These are phyloP conservation scores for Agrocybe pediades DNA, from an alignment of 768 basidiomycete species.

Conservation along the genomic window DNA sequence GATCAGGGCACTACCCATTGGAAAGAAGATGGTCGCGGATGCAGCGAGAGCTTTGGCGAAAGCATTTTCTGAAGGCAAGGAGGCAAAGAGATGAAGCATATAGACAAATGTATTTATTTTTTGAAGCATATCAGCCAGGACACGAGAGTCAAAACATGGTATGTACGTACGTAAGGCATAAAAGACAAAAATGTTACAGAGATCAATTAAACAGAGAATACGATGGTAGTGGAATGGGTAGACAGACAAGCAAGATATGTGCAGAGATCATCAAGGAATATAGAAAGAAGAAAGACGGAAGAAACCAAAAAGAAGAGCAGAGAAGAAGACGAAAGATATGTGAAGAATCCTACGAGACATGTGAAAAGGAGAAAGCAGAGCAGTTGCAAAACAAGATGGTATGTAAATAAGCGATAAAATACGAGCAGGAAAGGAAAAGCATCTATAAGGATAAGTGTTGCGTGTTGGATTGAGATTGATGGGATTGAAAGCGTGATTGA, in stretches of 20 bases:
- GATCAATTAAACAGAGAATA: not conserved
- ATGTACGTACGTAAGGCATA: not conserved
- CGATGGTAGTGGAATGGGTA: not conserved
- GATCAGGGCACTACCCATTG: conserved; percentile 23
- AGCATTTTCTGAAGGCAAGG: conserved; percentile 17
- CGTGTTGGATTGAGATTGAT: not conserved
- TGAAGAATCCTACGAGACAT: too few relatives aligned
- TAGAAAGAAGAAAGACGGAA: not conserved
- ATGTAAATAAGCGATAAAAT: conserved; percentile 14
- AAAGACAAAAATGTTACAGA: not conserved
- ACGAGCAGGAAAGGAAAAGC: not conserved
- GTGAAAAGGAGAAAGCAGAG: conserved; percentile 1
- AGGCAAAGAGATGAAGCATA: not conserved
- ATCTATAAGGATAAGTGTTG: conserved; percentile 3
- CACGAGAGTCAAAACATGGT: not conserved
- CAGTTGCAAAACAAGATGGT: conserved; percentile 11
- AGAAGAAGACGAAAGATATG: not conserved
- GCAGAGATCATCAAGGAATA: not conserved
- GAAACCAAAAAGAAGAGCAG: not conserved
- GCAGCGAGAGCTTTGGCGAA: conserved; percentile 34
- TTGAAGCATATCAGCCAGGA: not conserved
- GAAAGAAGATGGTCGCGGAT: conserved; percentile 36
- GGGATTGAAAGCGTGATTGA: not conserved
- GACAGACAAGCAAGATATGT: not conserved
- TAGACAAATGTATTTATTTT: not conserved